A percentile compares a stretch with the other conserved stretches of the same genome.
phyloP scores from a whole-genome alignment of 495 filamentous ascomycete species.

The Daldinia caldariorum region DNA sequence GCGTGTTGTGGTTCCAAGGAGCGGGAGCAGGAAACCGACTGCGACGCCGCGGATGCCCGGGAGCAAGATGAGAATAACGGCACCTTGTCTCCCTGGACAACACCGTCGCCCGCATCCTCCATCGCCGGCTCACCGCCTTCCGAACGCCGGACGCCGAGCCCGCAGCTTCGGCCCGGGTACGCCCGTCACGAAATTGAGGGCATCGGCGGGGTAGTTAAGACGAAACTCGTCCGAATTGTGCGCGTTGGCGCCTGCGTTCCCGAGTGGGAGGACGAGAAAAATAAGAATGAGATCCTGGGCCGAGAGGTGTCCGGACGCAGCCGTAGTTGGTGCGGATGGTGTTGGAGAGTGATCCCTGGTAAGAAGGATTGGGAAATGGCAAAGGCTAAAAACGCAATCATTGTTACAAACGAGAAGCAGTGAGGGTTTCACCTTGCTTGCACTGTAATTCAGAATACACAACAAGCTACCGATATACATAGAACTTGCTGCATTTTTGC shows the following conservation, averaged over 20 bases:
- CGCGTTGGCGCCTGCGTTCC: slow-evolving; percentile 81
- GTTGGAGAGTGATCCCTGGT: slow-evolving; percentile 65
- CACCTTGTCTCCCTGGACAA: slow-evolving; percentile 34
- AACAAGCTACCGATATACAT: background rate
- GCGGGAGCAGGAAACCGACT: slow-evolving; percentile 83
- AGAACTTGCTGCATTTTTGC: background rate
- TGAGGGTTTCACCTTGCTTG: background rate
- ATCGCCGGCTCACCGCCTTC: slow-evolving; percentile 42
- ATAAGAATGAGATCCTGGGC: slow-evolving; percentile 61
- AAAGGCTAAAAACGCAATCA: background rate
- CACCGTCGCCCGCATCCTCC: slow-evolving; percentile 42
- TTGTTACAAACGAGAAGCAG: background rate
- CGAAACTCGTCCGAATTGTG: slow-evolving; percentile 78
- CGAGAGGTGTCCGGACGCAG: slow-evolving; percentile 64
- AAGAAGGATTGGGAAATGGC: slow-evolving; percentile 48
- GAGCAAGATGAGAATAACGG: slow-evolving; percentile 43
- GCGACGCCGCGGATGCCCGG: slow-evolving; percentile 71
- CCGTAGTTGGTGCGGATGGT: slow-evolving; percentile 76
- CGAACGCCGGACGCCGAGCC: slow-evolving; percentile 52
- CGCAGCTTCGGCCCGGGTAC: slow-evolving; percentile 70
- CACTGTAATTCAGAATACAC: background rate
- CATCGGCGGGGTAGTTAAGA: slow-evolving; percentile 84
- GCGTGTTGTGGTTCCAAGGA: slow-evolving; percentile 75
- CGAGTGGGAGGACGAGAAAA: slow-evolving; percentile 82
- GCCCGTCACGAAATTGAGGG: slow-evolving; percentile 86